phyloP scores from a whole-genome alignment of 805 yeast genomes.

The Wickerhamomyces strasburgensis region DNA sequence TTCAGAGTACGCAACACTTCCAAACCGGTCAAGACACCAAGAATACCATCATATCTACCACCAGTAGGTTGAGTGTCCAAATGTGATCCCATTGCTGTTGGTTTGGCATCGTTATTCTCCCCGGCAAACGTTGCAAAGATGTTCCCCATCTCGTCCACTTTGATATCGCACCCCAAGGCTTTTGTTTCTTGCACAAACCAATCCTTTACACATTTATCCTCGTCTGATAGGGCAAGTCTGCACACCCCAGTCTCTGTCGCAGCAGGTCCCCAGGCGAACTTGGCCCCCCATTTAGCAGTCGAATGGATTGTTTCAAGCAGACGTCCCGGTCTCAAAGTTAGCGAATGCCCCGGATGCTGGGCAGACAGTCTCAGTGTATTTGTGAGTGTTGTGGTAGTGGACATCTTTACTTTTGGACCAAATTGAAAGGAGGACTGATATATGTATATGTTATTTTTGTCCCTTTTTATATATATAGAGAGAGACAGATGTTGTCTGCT shows the following conservation, averaged over 20 bases:
- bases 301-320: conserved; percentile 55
- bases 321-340: conserved; percentile 34
- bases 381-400: conserved; percentile 2
- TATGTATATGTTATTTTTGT: too few species aligned
- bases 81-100: conserved; percentile 71
- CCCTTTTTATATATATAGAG: neutral
- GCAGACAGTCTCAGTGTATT: conserved; percentile 6
- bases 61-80: conserved; percentile 77
- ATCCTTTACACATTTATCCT: conserved; percentile 58
- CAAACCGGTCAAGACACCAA: conserved; percentile 62
- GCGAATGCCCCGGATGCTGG: conserved; percentile 10
- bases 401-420: conserved; percentile 2
- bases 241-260: conserved; percentile 62
- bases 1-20: conserved; percentile 63
- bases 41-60: conserved; percentile 70
- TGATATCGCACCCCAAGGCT: conserved; percentile 50
- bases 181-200: conserved; percentile 56
- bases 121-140: conserved; percentile 66
- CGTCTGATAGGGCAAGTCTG: conserved; percentile 56
- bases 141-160: conserved; percentile 62
- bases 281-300: conserved; percentile 61
- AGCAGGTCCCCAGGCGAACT: conserved; percentile 50
- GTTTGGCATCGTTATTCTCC: conserved; percentile 37
- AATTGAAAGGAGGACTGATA: neutral
- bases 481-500: too few species aligned